Conservation (phyloP, 2,329 filamentous ascomycete genomes). For the Fusarium sp. region DNA sequence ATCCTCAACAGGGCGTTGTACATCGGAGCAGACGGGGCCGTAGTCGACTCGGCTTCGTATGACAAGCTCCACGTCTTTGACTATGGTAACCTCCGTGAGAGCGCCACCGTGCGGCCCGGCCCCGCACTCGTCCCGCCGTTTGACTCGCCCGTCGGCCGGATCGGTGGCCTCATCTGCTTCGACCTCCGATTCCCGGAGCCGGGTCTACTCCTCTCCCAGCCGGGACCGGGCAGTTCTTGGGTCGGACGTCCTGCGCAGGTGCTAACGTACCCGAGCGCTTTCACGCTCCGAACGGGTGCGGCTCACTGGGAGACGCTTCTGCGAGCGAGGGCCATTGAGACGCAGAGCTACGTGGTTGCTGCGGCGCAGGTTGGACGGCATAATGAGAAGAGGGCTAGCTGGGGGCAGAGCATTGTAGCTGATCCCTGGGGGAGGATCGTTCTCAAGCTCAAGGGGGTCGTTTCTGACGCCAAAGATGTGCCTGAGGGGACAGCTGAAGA, state of each 20-base stretch:
- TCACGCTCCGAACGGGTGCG: conserved; percentile 85
- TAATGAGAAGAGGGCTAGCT: conserved; percentile 82
- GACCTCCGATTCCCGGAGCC: conserved; percentile 88
- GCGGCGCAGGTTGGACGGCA: conserved; percentile 82
- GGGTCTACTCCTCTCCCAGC: conserved; percentile 71
- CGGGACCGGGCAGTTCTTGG: conserved; percentile 49
- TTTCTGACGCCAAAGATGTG: conserved; percentile 53
- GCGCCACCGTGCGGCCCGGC: conserved; percentile 75
- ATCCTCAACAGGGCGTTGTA: conserved; percentile 67
- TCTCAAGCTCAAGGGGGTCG: conserved; percentile 71
- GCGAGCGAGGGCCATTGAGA: conserved; percentile 86
- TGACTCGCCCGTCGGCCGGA: conserved; percentile 76
- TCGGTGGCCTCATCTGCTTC: conserved; percentile 90
- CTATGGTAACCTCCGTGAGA: conserved; percentile 64
- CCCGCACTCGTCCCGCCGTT: conserved; percentile 75
- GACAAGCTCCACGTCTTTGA: conserved; percentile 96
- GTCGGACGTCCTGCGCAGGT: conserved; percentile 70
- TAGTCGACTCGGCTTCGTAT: conserved; percentile 66
- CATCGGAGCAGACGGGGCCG: conserved; percentile 59
- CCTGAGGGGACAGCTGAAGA: conserved; percentile 47
- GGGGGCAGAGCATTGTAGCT: conserved; percentile 87
- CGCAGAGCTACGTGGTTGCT: conserved; percentile 87
- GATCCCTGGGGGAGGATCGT: conserved; percentile 88
- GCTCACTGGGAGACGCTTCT: conserved; percentile 89
- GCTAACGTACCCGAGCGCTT: conserved; percentile 89